These are phyloP conservation scores for Diaporthe sp. DNA, from an alignment of 2,329 filamentous ascomycete genomes.

Conservation along the genomic window DNA sequence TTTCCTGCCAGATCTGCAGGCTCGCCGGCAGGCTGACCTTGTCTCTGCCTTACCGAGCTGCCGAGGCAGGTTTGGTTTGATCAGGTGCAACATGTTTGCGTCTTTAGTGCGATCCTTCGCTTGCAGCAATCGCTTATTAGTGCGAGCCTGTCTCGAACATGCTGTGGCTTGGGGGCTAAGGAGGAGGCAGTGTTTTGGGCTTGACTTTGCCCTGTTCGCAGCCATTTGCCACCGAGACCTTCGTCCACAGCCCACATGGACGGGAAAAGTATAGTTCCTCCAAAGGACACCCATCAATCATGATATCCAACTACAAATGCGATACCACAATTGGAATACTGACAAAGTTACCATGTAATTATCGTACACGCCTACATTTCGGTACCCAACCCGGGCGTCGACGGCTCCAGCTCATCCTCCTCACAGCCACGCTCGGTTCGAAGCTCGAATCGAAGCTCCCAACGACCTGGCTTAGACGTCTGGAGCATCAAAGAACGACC, in stretches of 20 bases:
- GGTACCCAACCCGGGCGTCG: not conserved
- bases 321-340: not conserved
- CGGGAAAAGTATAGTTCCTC: not conserved
- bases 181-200: not conserved
- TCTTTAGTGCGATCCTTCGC: slow-evolving; percentile 13
- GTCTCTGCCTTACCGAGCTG: slow-evolving; percentile 15
- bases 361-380: not conserved
- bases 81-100: not conserved
- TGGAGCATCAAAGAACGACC: not conserved
- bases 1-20: not conserved
- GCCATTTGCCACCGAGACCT: not conserved
- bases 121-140: not conserved
- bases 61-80: not conserved
- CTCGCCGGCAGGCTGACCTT: not conserved
- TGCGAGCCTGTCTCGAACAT: not conserved
- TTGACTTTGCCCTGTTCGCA: too few species aligned
- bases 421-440: not conserved
- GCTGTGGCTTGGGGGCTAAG: not conserved
- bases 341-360: not conserved
- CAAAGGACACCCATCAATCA: not conserved
- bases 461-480: not conserved
- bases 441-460: too few species aligned
- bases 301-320: not conserved
- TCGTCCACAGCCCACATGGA: not conserved
- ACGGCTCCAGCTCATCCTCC: not conserved